Evolutionary conservation across 192 early-diverging fungal genomes (phyloP).

Genomic region (Backusella australiensis): DNA sequence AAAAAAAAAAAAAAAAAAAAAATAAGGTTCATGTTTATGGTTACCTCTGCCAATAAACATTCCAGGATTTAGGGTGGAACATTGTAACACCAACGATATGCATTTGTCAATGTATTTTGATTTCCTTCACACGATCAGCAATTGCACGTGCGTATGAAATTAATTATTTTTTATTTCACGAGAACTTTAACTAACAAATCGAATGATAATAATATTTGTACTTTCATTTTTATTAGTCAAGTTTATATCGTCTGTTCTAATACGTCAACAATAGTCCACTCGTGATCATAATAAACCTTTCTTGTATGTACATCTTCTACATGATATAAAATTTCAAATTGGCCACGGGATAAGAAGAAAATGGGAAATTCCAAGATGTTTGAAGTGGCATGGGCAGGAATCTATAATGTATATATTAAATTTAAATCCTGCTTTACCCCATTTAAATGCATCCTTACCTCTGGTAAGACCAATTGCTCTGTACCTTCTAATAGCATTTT

Average conservation of each 20-base stretch:
- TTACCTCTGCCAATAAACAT: not conserved
- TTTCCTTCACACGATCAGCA: not conserved
- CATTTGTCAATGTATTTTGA: not conserved
- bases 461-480: slow-evolving; percentile 46
- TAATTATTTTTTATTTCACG: not conserved
- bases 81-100: not conserved
- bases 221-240: no score
- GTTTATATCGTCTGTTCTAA: not conserved
- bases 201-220: no score
- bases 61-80: not conserved
- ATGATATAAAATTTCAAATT: slow-evolving; percentile 56
- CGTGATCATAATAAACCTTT: slow-evolving; percentile 50
- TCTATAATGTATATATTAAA: not conserved
- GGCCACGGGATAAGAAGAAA: slow-evolving; percentile 54
- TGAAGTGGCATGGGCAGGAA: slow-evolving; percentile 1
- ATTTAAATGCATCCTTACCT: slow-evolving; percentile 31
- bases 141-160: not conserved
- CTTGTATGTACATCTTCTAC: slow-evolving; percentile 55
- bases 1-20: no score
- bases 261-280: slow-evolving; percentile 32
- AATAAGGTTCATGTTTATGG: not conserved
- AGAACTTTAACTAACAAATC: no score
- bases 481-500: slow-evolving; percentile 54
- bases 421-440: not conserved
- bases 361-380: slow-evolving; percentile 35